These are phyloP conservation scores for Xylaria sp. DNA, from an alignment of 2,329 filamentous ascomycete genomes.

Conservation along the genomic window DNA sequence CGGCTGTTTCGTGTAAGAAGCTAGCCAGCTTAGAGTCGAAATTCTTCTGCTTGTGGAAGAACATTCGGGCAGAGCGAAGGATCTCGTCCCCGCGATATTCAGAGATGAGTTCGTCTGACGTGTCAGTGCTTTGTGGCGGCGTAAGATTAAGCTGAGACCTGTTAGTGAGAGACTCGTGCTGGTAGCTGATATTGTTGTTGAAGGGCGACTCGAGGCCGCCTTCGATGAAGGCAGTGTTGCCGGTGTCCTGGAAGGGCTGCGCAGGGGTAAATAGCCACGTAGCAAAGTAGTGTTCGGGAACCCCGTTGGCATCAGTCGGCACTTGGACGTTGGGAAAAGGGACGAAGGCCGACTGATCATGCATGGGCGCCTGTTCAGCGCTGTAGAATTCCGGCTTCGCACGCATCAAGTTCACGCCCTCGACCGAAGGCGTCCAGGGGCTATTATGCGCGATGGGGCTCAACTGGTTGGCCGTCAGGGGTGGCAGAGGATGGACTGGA, in stretches of 20 bases:
- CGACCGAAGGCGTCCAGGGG: conserved; percentile 39
- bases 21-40: conserved; percentile 38
- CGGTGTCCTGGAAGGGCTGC: conserved; percentile 46
- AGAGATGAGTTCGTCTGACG: conserved; percentile 47
- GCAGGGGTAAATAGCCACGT: conserved; percentile 55
- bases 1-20: conserved; percentile 44
- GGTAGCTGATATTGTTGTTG: conserved; percentile 54
- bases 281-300: conserved; percentile 55
- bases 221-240: conserved; percentile 50
- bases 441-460: conserved; percentile 31
- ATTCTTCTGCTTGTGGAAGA: conserved; percentile 47
- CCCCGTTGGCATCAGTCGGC: conserved; percentile 37
- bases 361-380: conserved; percentile 26
- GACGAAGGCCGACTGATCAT: conserved; percentile 41
- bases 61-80: conserved; percentile 46
- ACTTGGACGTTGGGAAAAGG: conserved; percentile 40
- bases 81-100: conserved; percentile 51
- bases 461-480: conserved; percentile 23
- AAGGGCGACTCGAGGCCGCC: conserved; percentile 54
- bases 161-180: conserved; percentile 53
- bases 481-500: conserved; percentile 1
- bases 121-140: conserved; percentile 44
- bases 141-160: conserved; percentile 50
- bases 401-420: conserved; percentile 42
- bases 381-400: conserved; percentile 43